Percentiles rank a stretch among this genome's conserved stretches.
Evolutionary conservation across 352 stramenopile species (phyloP).

Genomic region (Phytophthora cajani): DNA sequence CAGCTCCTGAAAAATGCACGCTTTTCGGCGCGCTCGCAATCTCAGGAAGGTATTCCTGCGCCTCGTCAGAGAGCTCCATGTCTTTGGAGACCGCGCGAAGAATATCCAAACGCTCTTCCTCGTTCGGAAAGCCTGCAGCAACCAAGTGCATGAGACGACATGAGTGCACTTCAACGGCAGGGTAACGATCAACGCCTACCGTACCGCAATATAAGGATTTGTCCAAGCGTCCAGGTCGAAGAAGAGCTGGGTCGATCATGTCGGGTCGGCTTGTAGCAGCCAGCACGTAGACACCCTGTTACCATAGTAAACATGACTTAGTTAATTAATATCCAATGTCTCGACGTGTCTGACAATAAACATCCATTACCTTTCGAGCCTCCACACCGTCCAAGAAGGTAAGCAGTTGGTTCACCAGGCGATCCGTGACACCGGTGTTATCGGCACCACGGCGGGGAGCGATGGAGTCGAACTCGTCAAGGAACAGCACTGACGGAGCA

Average conservation of each 20-base stretch:
- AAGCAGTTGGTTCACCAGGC: conserved; percentile 98
- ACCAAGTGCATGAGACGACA: not conserved
- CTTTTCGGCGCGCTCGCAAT: conserved; percentile 77
- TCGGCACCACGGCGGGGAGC: conserved; percentile 93
- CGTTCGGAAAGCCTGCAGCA: conserved; percentile 83
- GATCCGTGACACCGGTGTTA: conserved; percentile 96
- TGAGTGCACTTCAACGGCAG: not conserved
- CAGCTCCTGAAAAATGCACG: conserved; percentile 90
- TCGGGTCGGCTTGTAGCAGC: conserved; percentile 96
- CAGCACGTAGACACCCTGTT: conserved; percentile 93
- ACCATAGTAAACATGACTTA: conserved; percentile 2
- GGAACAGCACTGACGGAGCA: conserved; percentile 81
- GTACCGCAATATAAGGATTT: conserved; percentile 94
- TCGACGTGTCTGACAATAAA: too few species aligned
- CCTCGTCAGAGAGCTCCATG: conserved; percentile 77
- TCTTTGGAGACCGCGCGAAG: conserved; percentile 75
- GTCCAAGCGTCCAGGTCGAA: conserved; percentile 94
- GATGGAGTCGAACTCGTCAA: conserved; percentile 96
- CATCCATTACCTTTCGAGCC: conserved; percentile 61
- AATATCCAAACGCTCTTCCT: conserved; percentile 82
- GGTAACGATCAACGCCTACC: too few species aligned
- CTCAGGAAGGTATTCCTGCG: conserved; percentile 73
- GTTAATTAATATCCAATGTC: too few species aligned
- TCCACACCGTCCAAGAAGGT: conserved; percentile 98
- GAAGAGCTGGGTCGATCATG: conserved; percentile 96